Conservation (phyloP, 768 basidiomycete genomes). For the Leccinum subgranulosum region DNA sequence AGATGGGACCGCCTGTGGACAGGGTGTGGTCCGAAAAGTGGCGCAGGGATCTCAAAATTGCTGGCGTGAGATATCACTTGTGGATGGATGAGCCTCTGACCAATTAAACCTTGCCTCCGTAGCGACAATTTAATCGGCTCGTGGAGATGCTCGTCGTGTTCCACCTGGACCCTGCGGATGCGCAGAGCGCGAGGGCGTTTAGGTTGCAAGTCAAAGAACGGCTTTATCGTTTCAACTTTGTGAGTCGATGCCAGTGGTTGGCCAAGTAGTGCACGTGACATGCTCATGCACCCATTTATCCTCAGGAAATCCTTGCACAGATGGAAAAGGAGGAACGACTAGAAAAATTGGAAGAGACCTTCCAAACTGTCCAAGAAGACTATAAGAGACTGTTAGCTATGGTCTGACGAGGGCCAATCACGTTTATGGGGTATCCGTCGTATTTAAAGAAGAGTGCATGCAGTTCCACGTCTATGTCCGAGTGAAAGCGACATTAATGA, state of each 20-base stretch:
- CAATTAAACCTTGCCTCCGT: slow-evolving; percentile 1
- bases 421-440: slow-evolving; percentile 11
- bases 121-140: slow-evolving; percentile 94
- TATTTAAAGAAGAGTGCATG: neutral
- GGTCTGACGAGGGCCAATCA: slow-evolving; percentile 25
- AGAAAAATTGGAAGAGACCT: slow-evolving; percentile 91
- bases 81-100: neutral
- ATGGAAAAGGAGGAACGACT: slow-evolving; percentile 84
- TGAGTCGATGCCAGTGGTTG: slow-evolving; percentile 42
- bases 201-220: slow-evolving; percentile 93
- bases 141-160: slow-evolving; percentile 86
- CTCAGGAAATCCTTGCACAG: slow-evolving; percentile 82
- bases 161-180: slow-evolving; percentile 62
- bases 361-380: slow-evolving; percentile 79
- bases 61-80: slow-evolving; percentile 52
- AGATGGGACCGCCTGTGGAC: slow-evolving; percentile 75
- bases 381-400: slow-evolving; percentile 76
- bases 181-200: slow-evolving; percentile 57
- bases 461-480: neutral
- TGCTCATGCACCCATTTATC: neutral
- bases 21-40: slow-evolving; percentile 76
- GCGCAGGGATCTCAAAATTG: slow-evolving; percentile 84
- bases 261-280: neutral
- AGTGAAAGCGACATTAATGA: slow-evolving; percentile 8
- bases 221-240: slow-evolving; percentile 92